Base-by-base conservation (phyloP, 2,329 filamentous ascomycete species). In the Pyrenochaeta sp. region DNA sequence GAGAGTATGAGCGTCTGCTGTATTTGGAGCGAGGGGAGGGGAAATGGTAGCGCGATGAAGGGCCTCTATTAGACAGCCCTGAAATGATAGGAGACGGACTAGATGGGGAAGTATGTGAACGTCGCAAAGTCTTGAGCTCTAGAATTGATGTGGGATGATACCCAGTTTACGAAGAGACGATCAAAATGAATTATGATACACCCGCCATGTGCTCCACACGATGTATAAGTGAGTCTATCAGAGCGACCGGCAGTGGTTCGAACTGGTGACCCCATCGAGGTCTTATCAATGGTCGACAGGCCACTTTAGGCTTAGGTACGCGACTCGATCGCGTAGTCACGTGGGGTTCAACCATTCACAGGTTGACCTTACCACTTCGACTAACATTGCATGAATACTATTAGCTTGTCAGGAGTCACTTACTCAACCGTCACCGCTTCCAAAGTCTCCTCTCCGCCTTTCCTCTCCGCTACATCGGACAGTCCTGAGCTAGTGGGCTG, bases 1-100 rank as follows among this genome's bases (percentile, higher is more conserved):
- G 91, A 97, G 78, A 88, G 87, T 40, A 90, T 90, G 75, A 93
- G 93, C 45, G 83, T 98, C 9, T 96, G 93, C 70, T 97, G 93
- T 76, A 81, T 93, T 32, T 91, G 88, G 88, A 88, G 83, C 67
- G 84, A 86, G 63, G 73, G 77, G 12, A 55, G 77, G 37, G 66
- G 66, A n/a, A 68, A 65, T 43, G 64, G 65, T n/a, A 60, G 62
- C 25, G 62, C 50, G 6, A 61, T 64, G 43, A 68, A 67, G 50
- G 64, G 68, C 10, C 49, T 66, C 19, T 70, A 70, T 50, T 72
- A 59, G 61, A 30, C 9, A 30, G 19, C 19, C 19, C 19, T 19
- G 19, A 19, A 19, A 19, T 19, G 19, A 19, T 19, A 19, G 19
- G 19, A 19, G 19, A 19, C 19, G 19, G 19, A 19, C 19, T 19